Evolutionary conservation across 306 rosid genomes (phyloP), one percentile per base, ranked within the genome.

Genomic region (Quercus engelmannii): DNA sequence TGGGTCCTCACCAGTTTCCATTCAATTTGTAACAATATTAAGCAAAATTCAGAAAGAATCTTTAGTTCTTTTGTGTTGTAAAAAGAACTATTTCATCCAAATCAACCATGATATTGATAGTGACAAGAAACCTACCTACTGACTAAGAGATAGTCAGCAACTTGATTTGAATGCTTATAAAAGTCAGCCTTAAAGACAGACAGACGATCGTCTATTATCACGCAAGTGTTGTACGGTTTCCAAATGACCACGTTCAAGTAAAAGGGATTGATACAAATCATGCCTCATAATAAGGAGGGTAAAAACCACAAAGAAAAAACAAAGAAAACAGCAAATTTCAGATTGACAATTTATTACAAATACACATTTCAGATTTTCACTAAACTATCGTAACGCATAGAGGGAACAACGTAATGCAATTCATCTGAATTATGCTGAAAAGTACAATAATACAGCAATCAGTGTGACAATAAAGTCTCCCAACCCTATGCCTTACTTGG

Each of bases 401-500:
- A 59, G 30, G 19, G 14, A 33, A 5, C 7, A 33, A 33, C 15
- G 15, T 3, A 67, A 31, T 19, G 19, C 25, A 67, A 6, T 12
- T 49, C 15, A 67, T 17, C 12, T 18, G n/a, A 15, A 9, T 65
- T 8, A 18, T 18, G 49, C 49, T 30, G 8, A 33, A 28, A 15
- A n/a, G 11, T 1, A 1, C 11, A 19, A 67, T 14, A 19, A 33
- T 35, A 33, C 17, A 67, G 17, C 17, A 67, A 19, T 67, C 51
- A 4, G 52, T 19, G 21, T 67, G 21, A 67, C 56, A 68, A 38
- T 59, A 25, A 30, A 55, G 17, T 49, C 43, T 73, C 68, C 74
- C 25, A 41, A 41, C 12, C 73, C 76, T 81, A 74, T 41, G 71
- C 83, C 77, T 80, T 86, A 31, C 82, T 80, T 75, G 92, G 82